These are phyloP conservation scores for Balakata baccata DNA, from an alignment of 345 rosid species.

Conservation along the genomic window DNA sequence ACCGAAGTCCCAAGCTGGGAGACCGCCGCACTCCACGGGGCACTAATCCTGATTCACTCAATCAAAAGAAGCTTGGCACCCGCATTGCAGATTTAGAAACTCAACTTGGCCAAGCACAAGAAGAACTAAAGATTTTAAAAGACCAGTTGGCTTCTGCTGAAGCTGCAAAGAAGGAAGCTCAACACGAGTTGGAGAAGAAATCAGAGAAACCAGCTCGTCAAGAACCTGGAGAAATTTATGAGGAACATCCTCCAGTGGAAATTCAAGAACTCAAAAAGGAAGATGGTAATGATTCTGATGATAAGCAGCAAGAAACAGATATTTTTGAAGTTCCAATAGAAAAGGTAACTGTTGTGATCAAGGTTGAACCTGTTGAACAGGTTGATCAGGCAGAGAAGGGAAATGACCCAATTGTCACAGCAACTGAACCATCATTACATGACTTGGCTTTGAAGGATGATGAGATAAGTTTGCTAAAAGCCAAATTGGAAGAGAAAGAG, in stretches of 20 bases:
- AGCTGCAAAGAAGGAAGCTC: constrained; percentile 80
- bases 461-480: constrained; percentile 52
- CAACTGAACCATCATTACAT: constrained; percentile 18
- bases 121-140: constrained; percentile 71
- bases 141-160: constrained; percentile 71
- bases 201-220: constrained; percentile 36
- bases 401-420: constrained; percentile 19
- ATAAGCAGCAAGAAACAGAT: constrained; percentile 55
- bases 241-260: constrained; percentile 17
- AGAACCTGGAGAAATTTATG: not conserved
- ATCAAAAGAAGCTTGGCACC: constrained; percentile 78
- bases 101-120: constrained; percentile 93
- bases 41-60: constrained; percentile 44
- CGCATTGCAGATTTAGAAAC: constrained; percentile 83
- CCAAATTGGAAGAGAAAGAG: constrained; percentile 57
- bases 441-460: constrained; percentile 45
- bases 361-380: not conserved
- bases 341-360: constrained; percentile 22
- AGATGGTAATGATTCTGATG: constrained; percentile 29
- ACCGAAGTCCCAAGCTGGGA: constrained; percentile 64
- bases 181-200: constrained; percentile 57
- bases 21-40: constrained; percentile 81
- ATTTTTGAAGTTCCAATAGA: constrained; percentile 68
- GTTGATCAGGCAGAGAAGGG: constrained; percentile 23
- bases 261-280: too few species aligned